These are phyloP conservation scores for Ziziphus jujuba DNA, from an alignment of 306 rosid genomes.

Conservation along the genomic window DNA sequence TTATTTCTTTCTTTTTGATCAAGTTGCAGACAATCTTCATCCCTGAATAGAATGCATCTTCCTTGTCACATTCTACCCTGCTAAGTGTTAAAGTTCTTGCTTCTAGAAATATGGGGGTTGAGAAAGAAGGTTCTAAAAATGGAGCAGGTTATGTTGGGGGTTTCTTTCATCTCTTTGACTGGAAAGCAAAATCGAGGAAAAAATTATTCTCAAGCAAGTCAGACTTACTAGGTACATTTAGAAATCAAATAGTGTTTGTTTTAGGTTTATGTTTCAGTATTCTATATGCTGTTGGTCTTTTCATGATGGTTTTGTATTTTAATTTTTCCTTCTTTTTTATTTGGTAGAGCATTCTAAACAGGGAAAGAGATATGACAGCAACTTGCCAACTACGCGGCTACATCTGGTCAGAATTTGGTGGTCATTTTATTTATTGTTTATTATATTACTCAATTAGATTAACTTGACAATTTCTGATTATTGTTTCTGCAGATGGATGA, in stretches of 20 bases:
- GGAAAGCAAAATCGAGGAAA: conserved; percentile 87
- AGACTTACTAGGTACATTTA: conserved; percentile 55
- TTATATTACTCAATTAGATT: conserved; percentile 4
- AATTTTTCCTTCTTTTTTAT: conserved; percentile 9
- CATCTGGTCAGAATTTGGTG: conserved; percentile 44
- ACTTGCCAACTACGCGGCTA: conserved; percentile 43
- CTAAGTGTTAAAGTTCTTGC: conserved; percentile 30
- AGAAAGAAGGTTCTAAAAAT: conserved; percentile 62
- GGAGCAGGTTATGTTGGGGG: conserved; percentile 75
- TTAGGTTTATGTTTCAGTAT: conserved; percentile 9
- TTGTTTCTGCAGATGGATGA: conserved; percentile 50
- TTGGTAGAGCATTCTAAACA: conserved; percentile 47
- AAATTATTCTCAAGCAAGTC: conserved; percentile 70
- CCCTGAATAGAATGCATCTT: conserved; percentile 24
- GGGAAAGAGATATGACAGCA: conserved; percentile 50
- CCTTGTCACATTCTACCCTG: conserved; percentile 15
- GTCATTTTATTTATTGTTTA: conserved; percentile 17
- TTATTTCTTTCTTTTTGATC: conserved; percentile 9
- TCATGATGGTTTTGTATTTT: conserved; percentile 21
- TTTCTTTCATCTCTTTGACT: conserved; percentile 85
- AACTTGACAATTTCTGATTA: conserved; percentile 1
- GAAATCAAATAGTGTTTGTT: conserved; percentile 5
- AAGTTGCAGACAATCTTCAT: conserved; percentile 28
- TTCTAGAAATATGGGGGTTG: conserved; percentile 71
- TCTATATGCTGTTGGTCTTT: conserved; percentile 4